Evolutionary conservation across 805 yeast genomes (phyloP), one percentile per base, ranked within the genome.

Genomic region (Teunomyces panamensis): DNA sequence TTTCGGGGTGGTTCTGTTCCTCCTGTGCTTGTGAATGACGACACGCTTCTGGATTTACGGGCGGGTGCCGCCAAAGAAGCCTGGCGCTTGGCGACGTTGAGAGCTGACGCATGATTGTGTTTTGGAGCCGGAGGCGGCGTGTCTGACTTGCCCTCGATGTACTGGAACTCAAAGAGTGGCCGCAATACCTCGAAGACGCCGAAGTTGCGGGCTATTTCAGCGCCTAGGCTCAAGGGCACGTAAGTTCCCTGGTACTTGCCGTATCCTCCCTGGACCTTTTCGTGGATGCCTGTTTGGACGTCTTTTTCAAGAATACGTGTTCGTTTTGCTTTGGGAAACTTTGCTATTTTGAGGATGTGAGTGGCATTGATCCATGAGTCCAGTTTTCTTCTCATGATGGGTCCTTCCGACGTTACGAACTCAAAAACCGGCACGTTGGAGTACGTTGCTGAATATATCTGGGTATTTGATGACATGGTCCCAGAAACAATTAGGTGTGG

Each of bases 341-440:
- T 83, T 24, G 87, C 88, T 26, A 84, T 76, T 58, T 83, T 84
- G 46, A 85, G 69, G 30, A 85, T 78, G 62, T 85, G 90, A 3
- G 89, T 83, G 14, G 88, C 89, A 61, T 85, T 85, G 54, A 85
- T 78, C 72, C 81, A 80, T 10, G 84, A 76, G 62, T 85, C 90
- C 34, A 63, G 63, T 41, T 79, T 73, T 43, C 90, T 70, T 45
- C 88, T 71, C 88, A 84, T 84, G 29, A 85, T 81, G 14, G 85
- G 87, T 30, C 85, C 85, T 45, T 84, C 88, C 30, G 79, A 73
- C 36, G 87, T 78, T 42, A 83, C 83, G 60, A 83, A 77, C 63
- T 85, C 90, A 55, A 73, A 73, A 53, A 73, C 78, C 9, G 94
- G 87, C 46, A 88, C 87, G 56, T 89, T 81, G 34, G 91, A 78